Evolutionary conservation across 345 rosid genomes (phyloP).

Genomic region (Xanthoceras sorbifolium): DNA sequence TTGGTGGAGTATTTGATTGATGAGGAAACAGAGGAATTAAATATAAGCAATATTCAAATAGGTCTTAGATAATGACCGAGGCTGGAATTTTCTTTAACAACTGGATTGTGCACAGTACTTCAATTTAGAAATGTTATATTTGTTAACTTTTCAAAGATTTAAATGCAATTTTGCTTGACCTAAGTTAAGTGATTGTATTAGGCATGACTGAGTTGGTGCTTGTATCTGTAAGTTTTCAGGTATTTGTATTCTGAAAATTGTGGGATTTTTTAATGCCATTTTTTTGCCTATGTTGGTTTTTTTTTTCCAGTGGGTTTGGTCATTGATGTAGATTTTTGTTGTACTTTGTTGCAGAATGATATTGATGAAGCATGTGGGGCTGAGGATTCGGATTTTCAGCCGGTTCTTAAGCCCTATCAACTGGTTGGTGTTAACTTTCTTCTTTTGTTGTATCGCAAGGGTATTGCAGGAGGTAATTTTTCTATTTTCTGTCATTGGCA

Average conservation of each 20-base stretch:
- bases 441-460: slow-evolving; percentile 77
- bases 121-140: neutral
- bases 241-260: neutral
- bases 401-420: slow-evolving; percentile 90
- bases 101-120: neutral
- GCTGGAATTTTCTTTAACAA: neutral
- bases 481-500: neutral
- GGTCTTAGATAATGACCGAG: neutral
- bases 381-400: slow-evolving; percentile 76
- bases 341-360: slow-evolving; percentile 60
- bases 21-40: neutral
- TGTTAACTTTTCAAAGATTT: neutral
- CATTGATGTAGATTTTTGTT: no score
- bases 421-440: slow-evolving; percentile 97
- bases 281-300: neutral
- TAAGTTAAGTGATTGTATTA: neutral
- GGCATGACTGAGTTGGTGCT: neutral
- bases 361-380: slow-evolving; percentile 75
- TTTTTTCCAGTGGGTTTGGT: no score
- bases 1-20: neutral
- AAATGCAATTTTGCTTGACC: neutral
- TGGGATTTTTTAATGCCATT: neutral
- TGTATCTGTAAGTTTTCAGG: neutral
- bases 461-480: slow-evolving; percentile 82
- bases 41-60: neutral